Percentiles rank a stretch among this genome's conserved stretches.
Conservation (phyloP, 306 rosid genomes). For the Abrus pulchellus region DNA sequence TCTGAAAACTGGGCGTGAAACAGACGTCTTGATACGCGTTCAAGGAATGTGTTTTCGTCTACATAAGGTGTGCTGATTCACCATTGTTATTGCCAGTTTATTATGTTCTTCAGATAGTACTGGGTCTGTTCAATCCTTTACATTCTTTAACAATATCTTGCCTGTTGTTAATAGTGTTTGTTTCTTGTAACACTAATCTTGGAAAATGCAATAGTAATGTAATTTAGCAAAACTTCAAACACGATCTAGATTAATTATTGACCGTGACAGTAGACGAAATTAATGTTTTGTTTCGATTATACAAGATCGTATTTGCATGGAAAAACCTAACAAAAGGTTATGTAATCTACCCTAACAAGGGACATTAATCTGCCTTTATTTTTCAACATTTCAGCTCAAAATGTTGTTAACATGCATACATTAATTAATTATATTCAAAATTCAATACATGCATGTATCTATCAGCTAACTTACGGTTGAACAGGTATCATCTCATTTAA, state of each 20-base stretch:
- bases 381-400: background rate
- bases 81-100: background rate
- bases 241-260: background rate
- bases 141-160: too few species aligned
- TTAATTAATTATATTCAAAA: background rate
- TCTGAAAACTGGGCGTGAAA: conserved; percentile 49
- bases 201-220: background rate
- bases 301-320: background rate
- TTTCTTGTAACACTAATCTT: background rate
- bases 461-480: background rate
- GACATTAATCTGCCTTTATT: background rate
- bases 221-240: background rate
- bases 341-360: background rate
- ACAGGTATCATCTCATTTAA: background rate
- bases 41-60: conserved; percentile 69
- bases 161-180: background rate
- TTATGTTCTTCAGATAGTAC: background rate
- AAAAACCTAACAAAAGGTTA: background rate
- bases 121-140: background rate
- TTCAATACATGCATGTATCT: background rate
- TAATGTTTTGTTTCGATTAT: background rate
- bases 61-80: conserved; percentile 68
- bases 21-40: conserved; percentile 67
- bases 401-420: background rate
- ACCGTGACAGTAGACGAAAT: background rate